phyloP scores from a whole-genome alignment of 768 basidiomycete species.

The Kockovaella imperatae region DNA sequence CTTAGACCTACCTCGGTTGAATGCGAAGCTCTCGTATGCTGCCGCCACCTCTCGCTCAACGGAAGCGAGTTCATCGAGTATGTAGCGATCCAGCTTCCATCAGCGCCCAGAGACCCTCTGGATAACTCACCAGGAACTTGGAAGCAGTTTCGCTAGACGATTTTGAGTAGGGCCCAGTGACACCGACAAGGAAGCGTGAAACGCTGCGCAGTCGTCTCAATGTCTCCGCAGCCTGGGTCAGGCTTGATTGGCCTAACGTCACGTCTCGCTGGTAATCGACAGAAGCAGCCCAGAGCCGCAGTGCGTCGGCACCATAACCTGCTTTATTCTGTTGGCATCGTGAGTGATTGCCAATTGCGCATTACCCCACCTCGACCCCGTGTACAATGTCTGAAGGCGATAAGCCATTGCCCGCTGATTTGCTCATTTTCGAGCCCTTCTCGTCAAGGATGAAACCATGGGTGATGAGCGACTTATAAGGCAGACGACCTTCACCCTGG shows the following conservation, averaged over 20 bases:
- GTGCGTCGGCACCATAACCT: conserved; percentile 73
- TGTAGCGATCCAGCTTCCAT: conserved; percentile 67
- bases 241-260: conserved; percentile 68
- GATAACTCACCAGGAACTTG: conserved; percentile 4
- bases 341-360: neutral
- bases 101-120: neutral
- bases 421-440: conserved; percentile 90
- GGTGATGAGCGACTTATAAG: conserved; percentile 63
- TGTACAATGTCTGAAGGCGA: conserved; percentile 72
- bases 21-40: conserved; percentile 66
- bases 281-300: conserved; percentile 85
- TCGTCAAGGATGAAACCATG: conserved; percentile 96
- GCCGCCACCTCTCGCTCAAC: conserved; percentile 62
- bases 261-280: conserved; percentile 85
- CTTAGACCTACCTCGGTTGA: conserved; percentile 61
- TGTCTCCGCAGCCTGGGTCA: conserved; percentile 66
- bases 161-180: conserved; percentile 48
- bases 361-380: conserved; percentile 61
- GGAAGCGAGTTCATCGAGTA: conserved; percentile 73
- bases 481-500: too few relatives aligned
- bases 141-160: neutral
- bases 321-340: conserved; percentile 61
- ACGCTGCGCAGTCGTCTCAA: conserved; percentile 80
- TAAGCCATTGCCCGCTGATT: conserved; percentile 83
- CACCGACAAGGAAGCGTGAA: conserved; percentile 76